Evolutionary conservation across 2,329 filamentous ascomycete species (phyloP).

Genomic region (Nothomitra cinnamomea): DNA sequence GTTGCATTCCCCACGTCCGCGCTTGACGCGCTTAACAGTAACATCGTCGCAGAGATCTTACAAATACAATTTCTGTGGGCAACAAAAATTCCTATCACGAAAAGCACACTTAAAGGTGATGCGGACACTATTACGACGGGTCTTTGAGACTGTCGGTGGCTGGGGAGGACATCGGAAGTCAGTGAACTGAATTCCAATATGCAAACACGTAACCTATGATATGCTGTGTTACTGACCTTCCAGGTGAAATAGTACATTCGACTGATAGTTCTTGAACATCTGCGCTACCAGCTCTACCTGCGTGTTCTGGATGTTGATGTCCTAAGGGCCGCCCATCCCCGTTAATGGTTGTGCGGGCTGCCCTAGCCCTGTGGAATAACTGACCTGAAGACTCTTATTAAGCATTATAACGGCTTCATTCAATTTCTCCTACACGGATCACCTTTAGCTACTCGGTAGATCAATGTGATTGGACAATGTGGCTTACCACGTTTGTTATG

Average conservation of each 20-base stretch:
- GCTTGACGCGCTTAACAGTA: slow-evolving; percentile 1
- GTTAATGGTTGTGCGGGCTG: background rate
- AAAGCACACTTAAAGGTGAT: too few relatives aligned
- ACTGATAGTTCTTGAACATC: slow-evolving; percentile 99
- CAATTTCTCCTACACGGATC: slow-evolving; percentile 61
- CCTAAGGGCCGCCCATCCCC: slow-evolving; percentile 31
- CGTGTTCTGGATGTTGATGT: slow-evolving; percentile 98
- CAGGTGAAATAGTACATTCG: slow-evolving; percentile 89
- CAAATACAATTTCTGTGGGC: too few relatives aligned
- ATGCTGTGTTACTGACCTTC: slow-evolving; percentile 47
- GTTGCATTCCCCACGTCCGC: background rate
- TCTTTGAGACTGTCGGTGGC: slow-evolving; percentile 74
- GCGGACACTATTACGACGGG: slow-evolving; percentile 33
- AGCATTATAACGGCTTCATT: slow-evolving; percentile 86
- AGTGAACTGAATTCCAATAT: slow-evolving; percentile 2
- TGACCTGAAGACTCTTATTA: slow-evolving; percentile 79
- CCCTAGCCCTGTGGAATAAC: slow-evolving; percentile 5
- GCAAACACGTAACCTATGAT: background rate
- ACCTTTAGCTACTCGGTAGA: background rate
- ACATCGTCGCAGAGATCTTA: too few relatives aligned
- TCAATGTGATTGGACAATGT: background rate
- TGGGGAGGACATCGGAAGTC: slow-evolving; percentile 21
- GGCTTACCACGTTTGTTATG: slow-evolving; percentile 83
- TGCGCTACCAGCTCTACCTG: slow-evolving; percentile 94
- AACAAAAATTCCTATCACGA: too few relatives aligned